Percentiles rank a stretch among this genome's conserved stretches.
Conservation (phyloP, 495 filamentous ascomycete genomes). For the Neurospora hispaniola region DNA sequence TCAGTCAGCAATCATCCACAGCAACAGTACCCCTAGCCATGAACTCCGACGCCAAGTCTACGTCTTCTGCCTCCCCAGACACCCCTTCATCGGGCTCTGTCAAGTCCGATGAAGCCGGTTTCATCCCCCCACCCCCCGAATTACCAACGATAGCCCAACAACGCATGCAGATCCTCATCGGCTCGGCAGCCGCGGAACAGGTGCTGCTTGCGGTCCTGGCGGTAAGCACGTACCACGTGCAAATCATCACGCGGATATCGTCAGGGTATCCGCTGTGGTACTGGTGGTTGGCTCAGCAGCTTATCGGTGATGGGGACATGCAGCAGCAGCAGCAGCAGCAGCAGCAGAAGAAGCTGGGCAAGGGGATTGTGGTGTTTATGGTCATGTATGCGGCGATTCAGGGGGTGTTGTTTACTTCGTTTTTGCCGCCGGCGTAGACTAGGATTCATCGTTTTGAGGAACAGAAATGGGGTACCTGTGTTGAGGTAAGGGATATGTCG, state of each 20-base stretch:
- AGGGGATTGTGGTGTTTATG: conserved; percentile 44
- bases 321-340: too few species aligned
- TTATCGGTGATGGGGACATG: conserved; percentile 16
- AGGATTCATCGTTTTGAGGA: too few species aligned
- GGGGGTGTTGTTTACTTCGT: conserved; percentile 75
- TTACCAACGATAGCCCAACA: background rate
- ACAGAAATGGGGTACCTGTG: too few species aligned
- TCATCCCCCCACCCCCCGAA: background rate
- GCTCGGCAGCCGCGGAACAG: conserved; percentile 60
- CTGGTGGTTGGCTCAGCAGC: conserved; percentile 52
- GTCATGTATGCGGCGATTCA: conserved; percentile 75
- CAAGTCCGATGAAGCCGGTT: background rate
- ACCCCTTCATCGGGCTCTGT: background rate
- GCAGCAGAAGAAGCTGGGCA: conserved; percentile 16
- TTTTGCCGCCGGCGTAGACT: conserved; percentile 68
- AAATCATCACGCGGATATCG: conserved; percentile 82
- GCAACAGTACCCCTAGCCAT: background rate
- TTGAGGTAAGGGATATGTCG: too few species aligned
- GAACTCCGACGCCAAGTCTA: background rate
- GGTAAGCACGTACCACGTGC: conserved; percentile 74
- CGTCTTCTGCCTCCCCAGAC: background rate
- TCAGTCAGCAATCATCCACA: conserved; percentile 2
- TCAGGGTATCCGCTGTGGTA: conserved; percentile 89
- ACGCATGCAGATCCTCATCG: conserved; percentile 23
- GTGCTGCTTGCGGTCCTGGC: conserved; percentile 55